Base-by-base conservation (phyloP, 371 early-diverging fungal genomes). In the Capillidium rhysosporum region DNA sequence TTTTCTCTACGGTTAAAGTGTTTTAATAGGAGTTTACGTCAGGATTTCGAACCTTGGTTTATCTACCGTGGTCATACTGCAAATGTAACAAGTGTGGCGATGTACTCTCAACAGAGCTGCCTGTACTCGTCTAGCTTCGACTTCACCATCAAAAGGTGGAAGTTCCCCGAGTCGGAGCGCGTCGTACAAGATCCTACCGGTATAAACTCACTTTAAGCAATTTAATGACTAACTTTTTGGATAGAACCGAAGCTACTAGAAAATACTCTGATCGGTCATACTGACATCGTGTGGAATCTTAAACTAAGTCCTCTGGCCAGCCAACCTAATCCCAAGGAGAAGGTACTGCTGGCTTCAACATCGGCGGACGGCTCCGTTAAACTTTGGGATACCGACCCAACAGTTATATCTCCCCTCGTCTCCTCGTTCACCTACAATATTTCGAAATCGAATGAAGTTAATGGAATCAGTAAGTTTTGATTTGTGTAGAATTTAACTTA, bases 221-320 rank as follows among this genome's bases (percentile, higher is more conserved):
- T n/a, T n/a, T 18, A 18, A 18, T 16, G 21, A 16, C 30, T 26
- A 34, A 48, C 16, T 49, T 21, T 40, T 23, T 26, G 14, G 12
- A n/a, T 54, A 79, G 80, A 77, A 57, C 65, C 76, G 30, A 69
- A 71, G 0, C 41, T 79, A 16, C 66, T 72, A 23, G 57, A 70
- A 14, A 68, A 77, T 8, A 77, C 76, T 1, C 80, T 72, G 55
- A 71, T 82, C 12, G 88, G 86, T 0, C 89, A 89, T 59, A 80
- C 84, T 0, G 88, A 89, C 61, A 75, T 77, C 0, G 75, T 92
- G 14, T 92, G 92, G 92, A 85, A 85, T 56, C 57, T 82, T 26
- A 41, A 48, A 66, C 18, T 40, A 59, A 23, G 31, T 63, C 55
- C 47, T 56, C 12, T 34, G 12, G 34, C 34, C 34, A 34, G 12